Percentiles rank a stretch among this genome's conserved stretches.
Evolutionary conservation across 345 rosid species (phyloP).

Genomic region (Syzygium grande): DNA sequence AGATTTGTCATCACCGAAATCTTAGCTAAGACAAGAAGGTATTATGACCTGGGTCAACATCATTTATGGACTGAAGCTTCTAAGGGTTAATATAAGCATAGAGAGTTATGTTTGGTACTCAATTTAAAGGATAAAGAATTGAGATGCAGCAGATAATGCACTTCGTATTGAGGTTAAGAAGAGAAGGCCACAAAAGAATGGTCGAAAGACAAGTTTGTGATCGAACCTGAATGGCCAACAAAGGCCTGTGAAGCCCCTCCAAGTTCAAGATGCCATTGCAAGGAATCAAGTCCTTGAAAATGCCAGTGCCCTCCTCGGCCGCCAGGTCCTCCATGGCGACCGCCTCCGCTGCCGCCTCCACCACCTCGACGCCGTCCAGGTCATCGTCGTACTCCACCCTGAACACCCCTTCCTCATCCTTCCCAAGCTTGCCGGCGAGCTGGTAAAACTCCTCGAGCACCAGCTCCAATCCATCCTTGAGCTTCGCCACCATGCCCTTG

Average conservation of each 20-base stretch:
- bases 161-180: not conserved
- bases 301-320: constrained; percentile 44
- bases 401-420: constrained; percentile 75
- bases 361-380: constrained; percentile 77
- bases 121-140: not conserved
- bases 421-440: constrained; percentile 75
- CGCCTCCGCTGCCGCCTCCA: constrained; percentile 47
- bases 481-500: constrained; percentile 46
- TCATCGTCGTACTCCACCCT: constrained; percentile 70
- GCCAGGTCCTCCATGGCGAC: constrained; percentile 57
- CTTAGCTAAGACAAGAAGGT: not conserved
- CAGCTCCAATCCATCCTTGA: constrained; percentile 57
- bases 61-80: not conserved
- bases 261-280: constrained; percentile 59
- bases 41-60: not conserved
- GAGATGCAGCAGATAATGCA: not conserved
- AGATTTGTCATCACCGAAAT: not conserved
- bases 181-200: not conserved
- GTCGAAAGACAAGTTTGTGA: not conserved
- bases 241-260: constrained; percentile 66
- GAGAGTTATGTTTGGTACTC: not conserved
- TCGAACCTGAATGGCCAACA: constrained; percentile 67
- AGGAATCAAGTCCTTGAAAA: constrained; percentile 65
- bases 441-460: constrained; percentile 76
- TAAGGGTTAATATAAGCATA: not conserved